phyloP scores from a whole-genome alignment of 2,329 filamentous ascomycete species.

The Thelonectria discophora region DNA sequence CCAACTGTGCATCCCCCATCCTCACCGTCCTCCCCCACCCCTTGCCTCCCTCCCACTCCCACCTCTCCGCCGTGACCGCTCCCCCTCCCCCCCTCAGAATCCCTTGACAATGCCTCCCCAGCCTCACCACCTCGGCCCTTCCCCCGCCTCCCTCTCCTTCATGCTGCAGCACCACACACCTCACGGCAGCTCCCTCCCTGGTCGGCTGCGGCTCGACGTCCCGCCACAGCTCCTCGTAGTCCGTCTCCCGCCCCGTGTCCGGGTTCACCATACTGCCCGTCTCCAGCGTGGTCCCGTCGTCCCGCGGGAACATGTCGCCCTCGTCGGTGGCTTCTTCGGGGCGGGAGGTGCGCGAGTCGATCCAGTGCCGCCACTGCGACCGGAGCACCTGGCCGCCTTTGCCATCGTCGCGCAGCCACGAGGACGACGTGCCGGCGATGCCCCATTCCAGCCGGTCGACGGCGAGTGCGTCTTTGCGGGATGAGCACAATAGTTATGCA shows the following conservation, averaged over 20 bases:
- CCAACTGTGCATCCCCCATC: constrained; percentile 47
- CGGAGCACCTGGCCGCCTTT: constrained; percentile 43
- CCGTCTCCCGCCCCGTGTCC: constrained; percentile 56
- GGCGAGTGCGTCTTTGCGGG: constrained; percentile 30
- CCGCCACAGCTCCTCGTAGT: constrained; percentile 75
- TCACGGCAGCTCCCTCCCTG: neutral
- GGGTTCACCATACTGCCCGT: constrained; percentile 69
- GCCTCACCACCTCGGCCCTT: constrained; percentile 61
- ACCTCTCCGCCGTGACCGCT: constrained; percentile 61
- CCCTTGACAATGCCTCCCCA: constrained; percentile 66
- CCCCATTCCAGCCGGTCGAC: constrained; percentile 67
- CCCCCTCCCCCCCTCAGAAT: constrained; percentile 56
- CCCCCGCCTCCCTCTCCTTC: constrained; percentile 31
- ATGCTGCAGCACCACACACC: constrained; percentile 25
- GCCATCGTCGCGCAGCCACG: constrained; percentile 41
- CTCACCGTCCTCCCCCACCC: constrained; percentile 50
- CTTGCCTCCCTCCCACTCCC: constrained; percentile 53
- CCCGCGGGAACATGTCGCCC: constrained; percentile 62
- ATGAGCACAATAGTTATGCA: neutral
- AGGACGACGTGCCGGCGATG: constrained; percentile 65
- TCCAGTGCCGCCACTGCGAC: constrained; percentile 65
- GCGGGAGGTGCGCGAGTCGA: constrained; percentile 61
- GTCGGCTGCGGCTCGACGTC: constrained; percentile 51
- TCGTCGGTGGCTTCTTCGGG: constrained; percentile 58
- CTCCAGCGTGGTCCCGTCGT: constrained; percentile 59